These are phyloP conservation scores for Cercospora citrullina DNA, from an alignment of 2,329 filamentous ascomycete genomes.

Conservation along the genomic window DNA sequence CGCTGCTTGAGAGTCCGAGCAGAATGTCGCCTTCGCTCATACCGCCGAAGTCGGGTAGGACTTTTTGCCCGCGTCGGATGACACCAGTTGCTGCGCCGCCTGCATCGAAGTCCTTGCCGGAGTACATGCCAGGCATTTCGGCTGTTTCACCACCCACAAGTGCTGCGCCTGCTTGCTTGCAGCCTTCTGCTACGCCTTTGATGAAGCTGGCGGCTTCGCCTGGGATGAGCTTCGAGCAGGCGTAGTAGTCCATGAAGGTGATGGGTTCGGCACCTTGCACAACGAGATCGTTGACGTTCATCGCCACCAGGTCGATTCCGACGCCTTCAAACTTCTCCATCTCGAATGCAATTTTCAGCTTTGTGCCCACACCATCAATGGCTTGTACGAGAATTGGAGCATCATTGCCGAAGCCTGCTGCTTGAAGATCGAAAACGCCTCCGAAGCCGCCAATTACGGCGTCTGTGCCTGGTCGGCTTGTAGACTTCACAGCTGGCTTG, in stretches of 20 bases:
- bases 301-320: constrained; percentile 93
- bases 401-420: constrained; percentile 66
- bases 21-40: constrained; percentile 85
- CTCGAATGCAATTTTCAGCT: constrained; percentile 91
- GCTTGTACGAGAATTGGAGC: constrained; percentile 85
- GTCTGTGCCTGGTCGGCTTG: constrained; percentile 80
- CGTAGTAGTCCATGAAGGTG: constrained; percentile 98
- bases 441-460: constrained; percentile 95
- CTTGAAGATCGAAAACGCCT: constrained; percentile 75
- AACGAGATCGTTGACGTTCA: constrained; percentile 98
- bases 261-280: constrained; percentile 93
- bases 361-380: constrained; percentile 95
- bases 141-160: constrained; percentile 97
- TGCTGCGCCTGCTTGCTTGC: constrained; percentile 79
- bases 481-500: constrained; percentile 84
- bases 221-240: constrained; percentile 83
- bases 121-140: constrained; percentile 96
- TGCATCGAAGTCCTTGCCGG: constrained; percentile 85
- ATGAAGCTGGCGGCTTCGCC: constrained; percentile 81
- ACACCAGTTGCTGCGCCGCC: constrained; percentile 88
- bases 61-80: constrained; percentile 62
- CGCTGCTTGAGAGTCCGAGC: constrained; percentile 79
- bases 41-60: constrained; percentile 71
- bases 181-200: constrained; percentile 84
- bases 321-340: constrained; percentile 91